Evolutionary conservation across 169 alveolate genomes (phyloP), one percentile per base, ranked within the genome.

Genomic region (Plasmodium gonderi): DNA sequence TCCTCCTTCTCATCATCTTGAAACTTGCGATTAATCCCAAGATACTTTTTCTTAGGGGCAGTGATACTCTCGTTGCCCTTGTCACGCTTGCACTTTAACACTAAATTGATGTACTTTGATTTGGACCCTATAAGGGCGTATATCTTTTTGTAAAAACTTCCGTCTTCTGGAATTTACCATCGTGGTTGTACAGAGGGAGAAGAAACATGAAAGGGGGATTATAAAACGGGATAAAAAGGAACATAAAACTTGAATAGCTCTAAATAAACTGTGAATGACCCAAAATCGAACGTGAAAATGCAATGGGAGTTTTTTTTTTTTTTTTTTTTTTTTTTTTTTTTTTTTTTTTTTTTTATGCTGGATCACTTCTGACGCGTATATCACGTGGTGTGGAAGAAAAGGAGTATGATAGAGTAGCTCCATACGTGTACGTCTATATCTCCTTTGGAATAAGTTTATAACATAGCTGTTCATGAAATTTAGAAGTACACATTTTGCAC

Each of bases 91-190:
- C 75, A 76, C 36, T 68, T 65, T 42, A 64, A 17, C 26, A 90
- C 51, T 72, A 90, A 78, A 65, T 77, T 77, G 72, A 90, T 90
- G 74, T 90, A 77, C 4, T 3, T 60, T n/a, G 77, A 29, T 23
- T 78, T 78, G n/a, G 94, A 64, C 51, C 47, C 91, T 11, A 90
- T 64, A 54, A 90, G 51, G 47, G 77, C 20, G 60, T 90, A 90
- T 8, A 90, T 29, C 65, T 90, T 90, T 67, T 90, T 90, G 17
- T 77, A 90, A 65, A 90, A 90, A 36, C 72, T 67, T 36, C 94
- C 78, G 14, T 90, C 74, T 65, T 90, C 94, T 90, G 82, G 14
- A 38, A 45, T 11, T 76, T 26, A 51, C 29, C 17, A 45, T n/a
- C 0, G 26, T 54, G 31, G 51, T 1, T n/a, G 8, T 31, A 17